Evolutionary conservation across 1,284 basidiomycete species (phyloP), one percentile per base, ranked within the genome.

Genomic region (Pseudozyma thailandica): DNA sequence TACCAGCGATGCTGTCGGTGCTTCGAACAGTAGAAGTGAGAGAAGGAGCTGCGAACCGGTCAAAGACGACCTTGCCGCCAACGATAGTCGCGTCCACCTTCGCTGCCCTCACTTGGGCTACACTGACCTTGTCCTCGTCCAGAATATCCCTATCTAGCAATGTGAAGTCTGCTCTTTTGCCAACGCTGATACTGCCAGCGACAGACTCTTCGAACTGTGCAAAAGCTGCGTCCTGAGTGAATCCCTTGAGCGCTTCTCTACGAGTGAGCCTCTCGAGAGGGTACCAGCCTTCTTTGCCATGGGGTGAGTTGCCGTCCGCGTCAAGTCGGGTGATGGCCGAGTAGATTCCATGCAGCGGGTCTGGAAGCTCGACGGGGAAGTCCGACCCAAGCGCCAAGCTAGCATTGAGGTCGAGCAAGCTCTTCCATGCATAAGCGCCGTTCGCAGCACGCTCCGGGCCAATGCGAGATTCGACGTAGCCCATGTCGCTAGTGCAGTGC

Each of bases 401-500:
- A 0, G 85, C 85, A 2, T 85, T 85, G 2, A 50, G 47, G 1
- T 53, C 82, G 7, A 93, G 85, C 38, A 94, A 86, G 0, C 89
- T 88, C 66, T 89, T 89, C 86, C 94, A 96, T 0, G 92, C 92
- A 75, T 96, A 97, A 0, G 93, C 92, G 13, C 91, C 90, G 15
- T 50, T 12, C 56, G 94, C 90, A 8, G 68, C 68, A 20, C 94
- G 87, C 50, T 58, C 46, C 20, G 10, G 18, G 38, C 78, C 77
- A 6, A 80, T 58, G 10, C 78, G 64, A 7, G 58, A 55, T 37
- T 73, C 74, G 21, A 75, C 74, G 74, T 94, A 96, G 84, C 88
- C 88, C 93, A 96, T 95, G 80, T 96, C 92, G 53, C 89, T 92
- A 87, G 85, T 85, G 18, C 84, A 92, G 81, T 97, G 93, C 1